A percentile compares a stretch with the other conserved stretches of the same genome.
phyloP scores from a whole-genome alignment of 1,139 yeast species.

The Scheffersomyces cryptocercus region DNA sequence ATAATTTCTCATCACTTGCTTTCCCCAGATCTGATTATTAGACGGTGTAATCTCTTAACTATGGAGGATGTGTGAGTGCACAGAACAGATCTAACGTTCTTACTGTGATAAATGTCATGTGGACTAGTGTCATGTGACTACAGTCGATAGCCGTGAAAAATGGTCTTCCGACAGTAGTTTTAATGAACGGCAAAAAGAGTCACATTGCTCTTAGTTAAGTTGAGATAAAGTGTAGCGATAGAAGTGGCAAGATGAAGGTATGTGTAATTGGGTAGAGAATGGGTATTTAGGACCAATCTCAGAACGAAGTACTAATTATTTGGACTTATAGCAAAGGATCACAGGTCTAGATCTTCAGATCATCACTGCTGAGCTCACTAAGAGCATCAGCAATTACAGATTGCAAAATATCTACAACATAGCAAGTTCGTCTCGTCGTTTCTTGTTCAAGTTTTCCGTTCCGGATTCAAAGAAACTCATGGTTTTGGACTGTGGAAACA shows the following conservation, averaged over 20 bases:
- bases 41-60: not conserved
- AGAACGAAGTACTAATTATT: constrained; percentile 10
- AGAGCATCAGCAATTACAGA: constrained; percentile 61
- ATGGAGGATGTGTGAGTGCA: not conserved
- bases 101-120: too few relatives aligned
- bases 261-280: not conserved
- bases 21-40: not conserved
- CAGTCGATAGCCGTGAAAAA: too few relatives aligned
- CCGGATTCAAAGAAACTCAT: constrained; percentile 80
- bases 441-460: constrained; percentile 73
- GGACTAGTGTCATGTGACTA: too few relatives aligned
- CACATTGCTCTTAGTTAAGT: not conserved
- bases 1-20: not conserved
- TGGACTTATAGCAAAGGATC: constrained; percentile 65
- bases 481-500: constrained; percentile 84
- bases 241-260: constrained; percentile 3
- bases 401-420: constrained; percentile 85
- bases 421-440: constrained; percentile 70
- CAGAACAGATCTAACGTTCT: not conserved
- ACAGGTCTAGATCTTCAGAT: constrained; percentile 81
- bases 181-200: too few relatives aligned
- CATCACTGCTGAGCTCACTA: constrained; percentile 64
- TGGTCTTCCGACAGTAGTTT: too few relatives aligned
- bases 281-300: too few relatives aligned
- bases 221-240: not conserved